Percentiles rank a stretch among this genome's conserved stretches.
phyloP scores from a whole-genome alignment of 345 rosid genomes.

The Cardamine occulta region DNA sequence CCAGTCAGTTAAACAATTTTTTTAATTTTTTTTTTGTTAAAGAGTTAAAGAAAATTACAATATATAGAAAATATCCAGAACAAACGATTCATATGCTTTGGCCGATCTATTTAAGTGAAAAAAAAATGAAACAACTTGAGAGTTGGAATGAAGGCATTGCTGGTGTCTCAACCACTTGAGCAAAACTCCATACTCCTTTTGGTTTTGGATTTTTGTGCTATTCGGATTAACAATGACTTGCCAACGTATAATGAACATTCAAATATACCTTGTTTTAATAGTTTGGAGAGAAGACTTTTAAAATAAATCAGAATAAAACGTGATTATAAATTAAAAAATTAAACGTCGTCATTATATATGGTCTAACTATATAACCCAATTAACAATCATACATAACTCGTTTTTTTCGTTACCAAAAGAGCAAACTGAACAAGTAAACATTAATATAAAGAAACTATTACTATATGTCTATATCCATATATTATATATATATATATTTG shows the following conservation, averaged over 20 bases:
- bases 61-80: not conserved
- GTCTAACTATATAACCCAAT: not conserved
- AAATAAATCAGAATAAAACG: conserved; percentile 8
- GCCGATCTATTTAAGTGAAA: not conserved
- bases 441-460: not conserved
- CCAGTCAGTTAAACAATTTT: too few relatives aligned
- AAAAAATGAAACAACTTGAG: not conserved
- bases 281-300: not conserved
- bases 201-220: conserved; percentile 10
- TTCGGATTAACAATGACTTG: conserved; percentile 8
- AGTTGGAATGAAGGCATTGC: not conserved
- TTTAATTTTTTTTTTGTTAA: too few relatives aligned
- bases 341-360: not conserved
- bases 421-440: not conserved
- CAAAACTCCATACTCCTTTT: not conserved
- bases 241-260: conserved; percentile 2
- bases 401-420: not conserved
- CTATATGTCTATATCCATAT: too few relatives aligned
- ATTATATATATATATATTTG: not conserved
- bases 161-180: conserved; percentile 30
- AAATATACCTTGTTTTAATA: conserved; percentile 11
- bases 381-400: not conserved
- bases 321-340: not conserved
- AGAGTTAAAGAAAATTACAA: too few relatives aligned
- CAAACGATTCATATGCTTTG: not conserved